Evolutionary conservation across 192 early-diverging fungal species (phyloP).

Genomic region (Lobosporangium transversale): DNA sequence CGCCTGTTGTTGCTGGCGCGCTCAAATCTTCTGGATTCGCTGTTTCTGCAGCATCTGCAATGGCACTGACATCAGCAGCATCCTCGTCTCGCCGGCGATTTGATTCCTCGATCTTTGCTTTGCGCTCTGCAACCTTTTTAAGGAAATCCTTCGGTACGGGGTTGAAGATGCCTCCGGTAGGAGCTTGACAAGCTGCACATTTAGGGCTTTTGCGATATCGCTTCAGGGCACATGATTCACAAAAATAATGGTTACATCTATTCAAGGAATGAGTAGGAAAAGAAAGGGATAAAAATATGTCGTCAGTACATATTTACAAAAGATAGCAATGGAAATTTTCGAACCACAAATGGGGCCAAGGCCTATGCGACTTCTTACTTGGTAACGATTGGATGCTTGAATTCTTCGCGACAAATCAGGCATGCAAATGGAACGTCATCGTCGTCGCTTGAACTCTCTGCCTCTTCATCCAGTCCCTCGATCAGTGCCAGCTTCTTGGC

Average conservation of each 20-base stretch:
- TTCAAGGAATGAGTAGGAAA: background rate
- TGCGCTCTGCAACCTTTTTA: slow-evolving; percentile 65
- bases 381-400: slow-evolving; percentile 90
- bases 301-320: background rate
- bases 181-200: slow-evolving; percentile 88
- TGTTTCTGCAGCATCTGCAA: slow-evolving; percentile 43
- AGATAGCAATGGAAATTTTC: too few relatives aligned
- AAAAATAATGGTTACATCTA: slow-evolving; percentile 96
- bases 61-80: slow-evolving; percentile 25
- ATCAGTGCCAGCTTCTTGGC: slow-evolving; percentile 63
- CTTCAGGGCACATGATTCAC: slow-evolving; percentile 91
- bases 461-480: slow-evolving; percentile 60
- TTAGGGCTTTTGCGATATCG: slow-evolving; percentile 85
- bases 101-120: slow-evolving; percentile 56
- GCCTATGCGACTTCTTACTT: too few relatives aligned
- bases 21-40: slow-evolving; percentile 12
- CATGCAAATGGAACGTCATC: slow-evolving; percentile 96
- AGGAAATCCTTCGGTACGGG: slow-evolving; percentile 74
- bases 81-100: slow-evolving; percentile 47
- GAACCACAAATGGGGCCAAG: too few relatives aligned
- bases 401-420: slow-evolving; percentile 89
- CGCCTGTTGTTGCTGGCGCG: slow-evolving; percentile 1
- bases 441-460: slow-evolving; percentile 60
- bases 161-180: slow-evolving; percentile 88
- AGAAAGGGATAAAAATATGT: slow-evolving; percentile 4